Evolutionary conservation across 345 rosid species (phyloP), one percentile per base, ranked within the genome.

Genomic region (Ceriops tagal): DNA sequence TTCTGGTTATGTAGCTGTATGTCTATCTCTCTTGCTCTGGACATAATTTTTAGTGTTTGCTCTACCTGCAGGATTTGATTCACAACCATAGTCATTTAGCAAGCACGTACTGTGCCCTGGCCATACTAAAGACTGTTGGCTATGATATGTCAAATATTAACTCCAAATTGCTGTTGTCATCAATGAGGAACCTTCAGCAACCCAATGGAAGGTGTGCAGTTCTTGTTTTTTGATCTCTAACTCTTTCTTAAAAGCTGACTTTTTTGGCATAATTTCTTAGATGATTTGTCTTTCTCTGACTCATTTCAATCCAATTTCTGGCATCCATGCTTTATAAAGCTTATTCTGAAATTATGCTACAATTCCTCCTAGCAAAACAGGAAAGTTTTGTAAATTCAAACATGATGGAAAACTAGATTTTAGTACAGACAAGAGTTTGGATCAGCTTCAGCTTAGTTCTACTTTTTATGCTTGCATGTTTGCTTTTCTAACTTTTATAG

Each of bases 111-210:
- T 93, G 82, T 79, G 98, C 98, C 21, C 62, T 93, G 69, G 89
- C 93, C 18, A 89, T 91, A 64, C 79, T 89, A 18, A 88, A 86
- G 80, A 85, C 74, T 22, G 69, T 88, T 65, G 93, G 93, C 35
- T 83, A 84, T 73, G 73, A 81, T 78, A 65, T 92, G 67, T 83
- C 85, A 21, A 78, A 71, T 53, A 32, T 91, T 2, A 83, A 92
- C 75, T 70, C 86, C 64, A 77, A 71, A 55, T 68, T 83, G 15
- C 76, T 95, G 8, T 67, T 83, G 76, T 69, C 62, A 9, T 89
- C 99, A 26, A 74, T 95, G 92, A 89, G 80, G 79, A 89, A 84
- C 71, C 95, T 92, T 62, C 99, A 95, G 73, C 92, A 83, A 77
- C 82, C 85, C 49, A 88, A 91, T 83, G 97, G 99, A 69, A 89